Evolutionary conservation across 2,329 filamentous ascomycete species (phyloP), one percentile per base, ranked within the genome.

Genomic region (Pseudopyrenochaeta lycopersici): DNA sequence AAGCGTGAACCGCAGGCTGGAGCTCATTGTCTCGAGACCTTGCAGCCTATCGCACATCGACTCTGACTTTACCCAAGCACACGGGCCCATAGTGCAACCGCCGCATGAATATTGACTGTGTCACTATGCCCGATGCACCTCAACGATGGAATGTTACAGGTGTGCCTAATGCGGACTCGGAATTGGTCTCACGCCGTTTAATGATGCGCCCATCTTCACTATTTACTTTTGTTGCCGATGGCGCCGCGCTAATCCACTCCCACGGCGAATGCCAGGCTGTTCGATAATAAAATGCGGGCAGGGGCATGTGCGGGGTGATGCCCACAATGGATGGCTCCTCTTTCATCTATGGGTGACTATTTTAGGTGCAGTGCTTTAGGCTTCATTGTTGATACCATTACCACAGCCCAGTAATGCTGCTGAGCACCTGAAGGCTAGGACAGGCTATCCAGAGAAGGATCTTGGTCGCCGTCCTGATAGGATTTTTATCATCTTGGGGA

Each of bases 1-100:
- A 57, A 61, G 62, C 67, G 62, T 67, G 66, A 68, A 66, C 67
- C 48, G 44, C 62, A 67, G 61, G 52, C 60, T 53, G 56, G 46
- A 52, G 54, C 58, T 56, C 56, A 47, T 53, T 52, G 43, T 49
- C 42, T 52, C 60, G 58, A 59, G 48, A 45, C 56, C 29, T 44
- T 45, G 41, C 38, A 46, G 31, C 65, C 63, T 44, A 44, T 46
- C 53, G 42, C 32, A 17, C 17, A 40, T 44, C 30, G 21, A 18
- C 36, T 55, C 35, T 40, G 27, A 39, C 52, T 54, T 47, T 48
- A 29, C 46, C 56, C 31, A 51, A 50, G 54, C 43, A 44, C 46
- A 38, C 36, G 47, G 11, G 30, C 42, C 62, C 70, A 65, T 56
- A 49, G 62, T 67, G 63, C 57, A 63, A 56, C 53, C 55, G 44